Conservation (phyloP, 2,329 filamentous ascomycete genomes). For the Fonsecaea erecta region DNA sequence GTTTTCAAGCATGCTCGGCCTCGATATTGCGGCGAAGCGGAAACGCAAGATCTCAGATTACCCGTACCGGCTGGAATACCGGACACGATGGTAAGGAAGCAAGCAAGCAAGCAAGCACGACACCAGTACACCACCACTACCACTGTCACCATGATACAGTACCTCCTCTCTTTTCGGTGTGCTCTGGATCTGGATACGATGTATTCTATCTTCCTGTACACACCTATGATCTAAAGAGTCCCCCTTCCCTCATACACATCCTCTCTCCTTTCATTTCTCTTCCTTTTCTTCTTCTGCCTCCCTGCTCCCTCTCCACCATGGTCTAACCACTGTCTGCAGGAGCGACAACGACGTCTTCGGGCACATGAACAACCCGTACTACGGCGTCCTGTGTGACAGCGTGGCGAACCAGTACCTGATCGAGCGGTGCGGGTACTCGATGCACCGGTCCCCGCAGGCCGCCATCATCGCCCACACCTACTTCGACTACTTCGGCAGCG, state of each 20-base stretch:
- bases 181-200: too few relatives aligned
- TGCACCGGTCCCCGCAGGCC: slow-evolving; percentile 71
- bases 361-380: slow-evolving; percentile 90
- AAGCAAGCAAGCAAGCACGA: too few relatives aligned
- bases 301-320: too few relatives aligned
- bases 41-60: slow-evolving; percentile 33
- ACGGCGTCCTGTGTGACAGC: slow-evolving; percentile 86
- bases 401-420: slow-evolving; percentile 90
- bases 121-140: background rate
- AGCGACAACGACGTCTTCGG: slow-evolving; percentile 94
- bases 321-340: slow-evolving; percentile 54
- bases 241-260: too few relatives aligned
- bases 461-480: slow-evolving; percentile 84
- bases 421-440: slow-evolving; percentile 73
- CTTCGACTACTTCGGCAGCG: slow-evolving; percentile 81
- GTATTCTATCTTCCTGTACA: too few relatives aligned
- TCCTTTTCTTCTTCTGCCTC: background rate
- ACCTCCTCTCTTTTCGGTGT: background rate
- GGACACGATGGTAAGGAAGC: slow-evolving; percentile 32
- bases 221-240: too few relatives aligned
- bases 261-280: background rate
- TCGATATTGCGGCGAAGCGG: slow-evolving; percentile 36
- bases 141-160: background rate
- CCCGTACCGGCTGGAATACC: slow-evolving; percentile 34
- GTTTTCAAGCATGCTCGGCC: slow-evolving; percentile 23